Conservation (phyloP, 257 asterid species). For the Cynanchum wilfordii region DNA sequence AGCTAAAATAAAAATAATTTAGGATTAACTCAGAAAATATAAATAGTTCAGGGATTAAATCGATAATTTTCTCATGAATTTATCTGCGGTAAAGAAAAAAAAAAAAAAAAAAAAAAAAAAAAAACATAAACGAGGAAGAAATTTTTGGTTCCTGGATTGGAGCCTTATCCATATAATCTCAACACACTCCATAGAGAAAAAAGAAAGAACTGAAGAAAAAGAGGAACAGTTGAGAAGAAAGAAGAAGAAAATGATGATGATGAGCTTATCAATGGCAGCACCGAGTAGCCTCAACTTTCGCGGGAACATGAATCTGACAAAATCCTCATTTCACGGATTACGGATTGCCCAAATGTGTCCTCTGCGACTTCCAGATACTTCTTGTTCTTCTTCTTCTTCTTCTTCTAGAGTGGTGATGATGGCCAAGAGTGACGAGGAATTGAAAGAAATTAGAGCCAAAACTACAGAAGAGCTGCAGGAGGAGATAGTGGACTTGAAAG, state of each 20-base stretch:
- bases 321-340: conserved; percentile 62
- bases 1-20: no score
- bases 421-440: conserved; percentile 76
- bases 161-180: background rate
- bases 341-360: conserved; percentile 50
- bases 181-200: background rate
- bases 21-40: no score
- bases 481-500: conserved; percentile 87
- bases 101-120: no score
- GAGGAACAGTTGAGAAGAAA: background rate
- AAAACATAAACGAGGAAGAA: no score
- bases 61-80: no score
- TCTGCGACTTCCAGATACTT: conserved; percentile 24
- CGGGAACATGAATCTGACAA: conserved; percentile 29
- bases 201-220: background rate
- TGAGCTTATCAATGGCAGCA: conserved; percentile 62
- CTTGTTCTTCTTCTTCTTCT: conserved; percentile 22
- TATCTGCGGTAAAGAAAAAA: no score
- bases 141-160: no score
- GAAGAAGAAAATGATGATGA: conserved; percentile 26
- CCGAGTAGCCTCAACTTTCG: conserved; percentile 39
- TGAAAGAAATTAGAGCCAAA: conserved; percentile 72
- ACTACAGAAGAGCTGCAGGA: conserved; percentile 74
- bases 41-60: no score
- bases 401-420: conserved; percentile 56